Percentiles rank a stretch among this genome's conserved stretches.
Conservation (phyloP, 192 early-diverging fungal genomes). For the Spizellomyces sp. region DNA sequence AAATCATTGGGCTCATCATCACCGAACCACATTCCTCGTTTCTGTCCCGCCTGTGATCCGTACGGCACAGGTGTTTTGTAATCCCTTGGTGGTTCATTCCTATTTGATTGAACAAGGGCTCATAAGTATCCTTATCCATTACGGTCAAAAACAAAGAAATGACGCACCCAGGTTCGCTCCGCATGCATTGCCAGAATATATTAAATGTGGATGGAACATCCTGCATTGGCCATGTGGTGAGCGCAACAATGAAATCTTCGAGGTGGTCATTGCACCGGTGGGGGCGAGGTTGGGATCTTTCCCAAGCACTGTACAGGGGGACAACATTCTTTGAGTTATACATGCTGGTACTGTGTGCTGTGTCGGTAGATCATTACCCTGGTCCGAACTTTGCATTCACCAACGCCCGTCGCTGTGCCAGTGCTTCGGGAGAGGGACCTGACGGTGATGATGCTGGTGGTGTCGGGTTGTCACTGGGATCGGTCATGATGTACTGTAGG, state of each 20-base stretch:
- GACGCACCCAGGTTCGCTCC: too few relatives aligned
- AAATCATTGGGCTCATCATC: not conserved
- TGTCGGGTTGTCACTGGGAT: too few relatives aligned
- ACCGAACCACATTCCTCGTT: slow-evolving; percentile 20
- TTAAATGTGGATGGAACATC: too few relatives aligned
- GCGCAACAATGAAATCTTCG: too few relatives aligned
- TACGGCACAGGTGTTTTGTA: not conserved
- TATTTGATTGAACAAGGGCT: too few relatives aligned
- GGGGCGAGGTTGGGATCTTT: too few relatives aligned
- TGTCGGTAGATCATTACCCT: slow-evolving; percentile 2
- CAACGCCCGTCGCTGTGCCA: not conserved
- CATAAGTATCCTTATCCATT: too few relatives aligned
- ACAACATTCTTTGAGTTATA: not conserved
- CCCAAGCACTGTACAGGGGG: not conserved
- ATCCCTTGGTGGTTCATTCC: slow-evolving; percentile 7
- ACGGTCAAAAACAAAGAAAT: too few relatives aligned
- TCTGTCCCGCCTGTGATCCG: not conserved
- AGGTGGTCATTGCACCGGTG: too few relatives aligned
- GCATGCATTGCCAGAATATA: too few relatives aligned
- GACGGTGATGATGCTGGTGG: not conserved
- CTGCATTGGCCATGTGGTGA: too few relatives aligned
- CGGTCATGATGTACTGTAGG: too few relatives aligned
- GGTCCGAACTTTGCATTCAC: slow-evolving; percentile 19
- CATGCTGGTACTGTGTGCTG: not conserved
- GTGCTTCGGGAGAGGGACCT: slow-evolving; percentile 13